A percentile compares a stretch with the other conserved stretches of the same genome.
phyloP scores from a whole-genome alignment of 164 flowering plant genomes.

The Santalum album region DNA sequence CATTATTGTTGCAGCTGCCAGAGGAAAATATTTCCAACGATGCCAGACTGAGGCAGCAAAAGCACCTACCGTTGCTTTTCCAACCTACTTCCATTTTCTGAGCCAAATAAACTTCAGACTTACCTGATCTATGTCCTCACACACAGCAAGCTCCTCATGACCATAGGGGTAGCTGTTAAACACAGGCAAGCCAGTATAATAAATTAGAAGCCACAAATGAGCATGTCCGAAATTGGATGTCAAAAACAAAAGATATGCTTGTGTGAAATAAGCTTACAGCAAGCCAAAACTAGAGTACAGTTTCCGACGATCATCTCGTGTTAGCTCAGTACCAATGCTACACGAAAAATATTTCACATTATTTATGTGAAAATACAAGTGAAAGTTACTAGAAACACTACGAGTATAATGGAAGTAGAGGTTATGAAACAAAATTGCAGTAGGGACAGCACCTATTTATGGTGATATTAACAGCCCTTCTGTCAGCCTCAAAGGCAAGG shows the following conservation, averaged over 20 bases:
- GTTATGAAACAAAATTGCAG: neutral
- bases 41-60: neutral
- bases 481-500: slow-evolving; percentile 94
- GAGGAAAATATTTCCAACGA: neutral
- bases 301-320: slow-evolving; percentile 93
- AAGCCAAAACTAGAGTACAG: slow-evolving; percentile 91
- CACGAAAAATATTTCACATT: slow-evolving; percentile 10
- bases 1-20: too few species aligned
- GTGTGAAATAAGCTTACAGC: slow-evolving; percentile 46
- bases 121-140: slow-evolving; percentile 99
- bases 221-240: neutral
- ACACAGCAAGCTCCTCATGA: slow-evolving; percentile 95
- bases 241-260: neutral
- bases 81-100: too few species aligned
- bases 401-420: neutral
- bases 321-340: slow-evolving; percentile 96
- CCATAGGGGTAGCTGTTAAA: slow-evolving; percentile 82
- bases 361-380: too few species aligned
- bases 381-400: neutral
- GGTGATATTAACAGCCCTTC: slow-evolving; percentile 94
- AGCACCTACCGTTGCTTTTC: too few species aligned
- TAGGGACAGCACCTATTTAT: slow-evolving; percentile 58
- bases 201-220: slow-evolving; percentile 1
- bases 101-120: neutral
- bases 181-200: slow-evolving; percentile 7